phyloP scores from a whole-genome alignment of 192 early-diverging fungal genomes.

The Coemansia sp. region DNA sequence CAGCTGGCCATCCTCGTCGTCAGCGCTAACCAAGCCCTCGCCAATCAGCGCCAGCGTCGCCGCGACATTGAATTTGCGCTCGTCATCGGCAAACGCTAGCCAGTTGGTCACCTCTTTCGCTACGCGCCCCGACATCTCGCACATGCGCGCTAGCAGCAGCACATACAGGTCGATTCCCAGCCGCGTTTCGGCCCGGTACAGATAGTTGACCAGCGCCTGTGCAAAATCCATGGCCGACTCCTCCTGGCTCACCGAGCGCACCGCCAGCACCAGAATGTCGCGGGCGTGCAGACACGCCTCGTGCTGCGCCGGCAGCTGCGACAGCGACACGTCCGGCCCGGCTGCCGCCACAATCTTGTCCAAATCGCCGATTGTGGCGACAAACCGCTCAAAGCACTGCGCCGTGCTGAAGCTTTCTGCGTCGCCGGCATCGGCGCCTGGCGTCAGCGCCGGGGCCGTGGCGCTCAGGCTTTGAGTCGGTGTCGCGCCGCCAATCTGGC shows the following conservation, averaged over 20 bases:
- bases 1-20: conserved; percentile 88
- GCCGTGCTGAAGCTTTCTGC: conserved; percentile 20
- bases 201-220: conserved; percentile 79
- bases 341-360: conserved; percentile 65
- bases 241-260: conserved; percentile 67
- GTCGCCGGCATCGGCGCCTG: neutral
- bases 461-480: neutral
- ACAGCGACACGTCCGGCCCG: conserved; percentile 43
- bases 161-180: conserved; percentile 81
- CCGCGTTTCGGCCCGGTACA: conserved; percentile 74
- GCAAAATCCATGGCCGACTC: conserved; percentile 82
- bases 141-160: conserved; percentile 74
- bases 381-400: conserved; percentile 50
- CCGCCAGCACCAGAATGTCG: conserved; percentile 70
- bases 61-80: conserved; percentile 87
- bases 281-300: conserved; percentile 69
- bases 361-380: conserved; percentile 66
- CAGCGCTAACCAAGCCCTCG: conserved; percentile 66
- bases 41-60: conserved; percentile 79
- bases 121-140: conserved; percentile 76
- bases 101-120: conserved; percentile 84
- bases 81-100: conserved; percentile 92
- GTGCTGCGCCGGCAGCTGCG: conserved; percentile 71
- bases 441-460: neutral
- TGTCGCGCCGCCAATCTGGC: conserved; percentile 43